A percentile compares a stretch with the other conserved stretches of the same genome.
These are phyloP conservation scores for Mycena filopes DNA, from an alignment of 768 basidiomycete genomes.

Conservation along the genomic window DNA sequence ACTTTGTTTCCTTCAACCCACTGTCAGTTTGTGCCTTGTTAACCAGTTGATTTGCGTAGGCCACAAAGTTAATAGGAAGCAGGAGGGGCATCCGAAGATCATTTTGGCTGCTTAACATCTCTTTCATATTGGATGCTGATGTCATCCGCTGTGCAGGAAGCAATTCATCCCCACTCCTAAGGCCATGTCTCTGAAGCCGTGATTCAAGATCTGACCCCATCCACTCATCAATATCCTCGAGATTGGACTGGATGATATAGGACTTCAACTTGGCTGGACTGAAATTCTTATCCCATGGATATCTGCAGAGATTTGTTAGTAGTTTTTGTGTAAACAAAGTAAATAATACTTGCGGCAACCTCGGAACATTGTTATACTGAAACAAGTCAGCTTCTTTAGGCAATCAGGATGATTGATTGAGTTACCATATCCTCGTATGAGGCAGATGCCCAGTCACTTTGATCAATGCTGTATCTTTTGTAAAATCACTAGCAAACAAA, in stretches of 20 bases:
- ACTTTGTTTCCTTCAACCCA: neutral
- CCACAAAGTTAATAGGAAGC: conserved; percentile 5
- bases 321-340: neutral
- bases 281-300: conserved; percentile 6
- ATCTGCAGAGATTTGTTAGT: neutral
- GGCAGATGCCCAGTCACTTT: no score
- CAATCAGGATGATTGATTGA: no score
- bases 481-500: no score
- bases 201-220: neutral
- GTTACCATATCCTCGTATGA: no score
- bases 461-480: neutral
- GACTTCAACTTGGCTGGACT: neutral
- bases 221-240: neutral
- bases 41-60: conserved; percentile 13
- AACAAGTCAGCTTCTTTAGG: neutral
- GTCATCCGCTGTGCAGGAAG: neutral
- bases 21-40: conserved; percentile 1
- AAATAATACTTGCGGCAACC: neutral
- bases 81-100: conserved; percentile 1
- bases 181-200: neutral
- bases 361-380: neutral
- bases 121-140: neutral
- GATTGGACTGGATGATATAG: neutral
- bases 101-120: neutral
- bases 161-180: neutral